These are phyloP conservation scores for Boletellus ananiceps DNA, from an alignment of 768 basidiomycete species.

Conservation along the genomic window DNA sequence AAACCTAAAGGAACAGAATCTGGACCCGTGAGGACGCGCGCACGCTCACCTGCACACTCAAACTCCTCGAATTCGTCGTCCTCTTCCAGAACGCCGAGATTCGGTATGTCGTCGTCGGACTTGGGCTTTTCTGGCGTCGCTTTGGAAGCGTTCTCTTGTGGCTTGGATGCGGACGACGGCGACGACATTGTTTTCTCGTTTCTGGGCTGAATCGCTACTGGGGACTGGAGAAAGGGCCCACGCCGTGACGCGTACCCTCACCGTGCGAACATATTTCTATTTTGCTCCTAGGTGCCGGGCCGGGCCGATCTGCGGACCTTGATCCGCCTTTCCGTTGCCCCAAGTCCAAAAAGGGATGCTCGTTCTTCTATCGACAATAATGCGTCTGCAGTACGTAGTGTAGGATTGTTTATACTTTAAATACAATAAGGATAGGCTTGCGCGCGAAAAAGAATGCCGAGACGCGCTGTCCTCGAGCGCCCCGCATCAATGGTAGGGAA, in stretches of 20 bases:
- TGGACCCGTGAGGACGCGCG: not conserved
- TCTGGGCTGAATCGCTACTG: too few species aligned
- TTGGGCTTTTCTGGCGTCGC: constrained; percentile 34
- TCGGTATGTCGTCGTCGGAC: constrained; percentile 47
- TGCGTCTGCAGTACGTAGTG: not conserved
- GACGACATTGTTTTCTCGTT: constrained; percentile 10
- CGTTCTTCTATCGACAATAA: constrained; percentile 3
- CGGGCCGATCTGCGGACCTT: too few species aligned
- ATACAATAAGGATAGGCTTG: constrained; percentile 32
- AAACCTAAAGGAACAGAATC: too few species aligned
- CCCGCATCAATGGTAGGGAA: constrained; percentile 1
- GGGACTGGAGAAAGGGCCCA: constrained; percentile 25
- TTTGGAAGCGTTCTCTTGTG: constrained; percentile 27
- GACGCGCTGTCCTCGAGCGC: constrained; percentile 8
- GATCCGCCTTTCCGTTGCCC: too few species aligned
- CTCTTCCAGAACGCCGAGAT: constrained; percentile 89
- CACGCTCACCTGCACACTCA: constrained; percentile 64
- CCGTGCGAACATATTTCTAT: constrained; percentile 21
- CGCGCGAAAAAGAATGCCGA: constrained; percentile 9
- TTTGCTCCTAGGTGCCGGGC: too few species aligned
- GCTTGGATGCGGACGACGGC: constrained; percentile 41
- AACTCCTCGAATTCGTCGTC: constrained; percentile 98
- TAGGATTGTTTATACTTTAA: constrained; percentile 17
- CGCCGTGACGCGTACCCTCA: constrained; percentile 6
- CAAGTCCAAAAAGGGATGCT: too few species aligned